phyloP scores from a whole-genome alignment of 2,329 filamentous ascomycete species.

The Alternaria brassicae region DNA sequence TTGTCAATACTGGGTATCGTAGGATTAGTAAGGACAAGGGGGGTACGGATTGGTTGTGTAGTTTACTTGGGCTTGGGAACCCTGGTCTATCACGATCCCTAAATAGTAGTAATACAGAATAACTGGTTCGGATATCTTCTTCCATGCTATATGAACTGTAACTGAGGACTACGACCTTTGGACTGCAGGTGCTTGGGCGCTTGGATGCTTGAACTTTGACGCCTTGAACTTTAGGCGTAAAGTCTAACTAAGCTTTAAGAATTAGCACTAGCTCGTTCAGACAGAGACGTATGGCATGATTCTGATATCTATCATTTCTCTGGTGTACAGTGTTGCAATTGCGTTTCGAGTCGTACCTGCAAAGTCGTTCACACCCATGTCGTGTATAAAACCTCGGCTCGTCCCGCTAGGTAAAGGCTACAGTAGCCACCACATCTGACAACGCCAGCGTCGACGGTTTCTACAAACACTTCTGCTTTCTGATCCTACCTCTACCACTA shows the following conservation, averaged over 20 bases:
- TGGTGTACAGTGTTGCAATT: neutral
- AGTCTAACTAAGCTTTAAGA: constrained; percentile 10
- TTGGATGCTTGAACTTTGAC: no score
- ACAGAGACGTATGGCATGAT: neutral
- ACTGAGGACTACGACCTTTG: no score
- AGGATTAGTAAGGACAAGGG: neutral
- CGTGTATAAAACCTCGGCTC: no score
- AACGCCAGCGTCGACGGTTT: no score
- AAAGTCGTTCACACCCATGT: neutral
- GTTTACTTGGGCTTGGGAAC: constrained; percentile 29
- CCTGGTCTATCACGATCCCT: constrained; percentile 30
- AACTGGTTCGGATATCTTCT: neutral
- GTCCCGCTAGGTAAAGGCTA: no score
- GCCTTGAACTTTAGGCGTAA: constrained; percentile 3
- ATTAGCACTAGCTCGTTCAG: neutral
- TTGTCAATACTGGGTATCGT: constrained; percentile 5
- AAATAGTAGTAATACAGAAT: constrained; percentile 17
- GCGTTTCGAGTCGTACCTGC: neutral
- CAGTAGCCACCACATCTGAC: no score
- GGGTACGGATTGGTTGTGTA: constrained; percentile 17
- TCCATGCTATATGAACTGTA: no score
- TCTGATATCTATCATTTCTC: neutral
- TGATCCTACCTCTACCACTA: no score
- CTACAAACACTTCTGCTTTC: no score
- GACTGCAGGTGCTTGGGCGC: no score